phyloP scores from a whole-genome alignment of 331 rosid species.

The Prunus yedoensis region DNA sequence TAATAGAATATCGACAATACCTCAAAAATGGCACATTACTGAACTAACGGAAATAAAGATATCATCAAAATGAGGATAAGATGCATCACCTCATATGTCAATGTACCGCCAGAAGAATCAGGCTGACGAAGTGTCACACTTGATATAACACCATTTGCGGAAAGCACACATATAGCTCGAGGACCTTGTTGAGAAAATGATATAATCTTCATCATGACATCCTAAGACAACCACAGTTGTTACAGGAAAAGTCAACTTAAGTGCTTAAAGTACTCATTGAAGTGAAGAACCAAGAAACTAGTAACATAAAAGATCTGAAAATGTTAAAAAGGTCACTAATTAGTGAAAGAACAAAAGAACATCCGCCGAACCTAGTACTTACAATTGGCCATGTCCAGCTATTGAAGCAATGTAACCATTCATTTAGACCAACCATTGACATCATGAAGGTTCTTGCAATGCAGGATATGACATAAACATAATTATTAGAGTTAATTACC shows the following conservation, averaged over 20 bases:
- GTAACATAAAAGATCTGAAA: slow-evolving; percentile 1
- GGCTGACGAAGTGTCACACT: slow-evolving; percentile 98
- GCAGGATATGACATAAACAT: not conserved
- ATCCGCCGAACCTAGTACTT: not conserved
- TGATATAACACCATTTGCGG: slow-evolving; percentile 95
- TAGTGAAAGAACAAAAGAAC: not conserved
- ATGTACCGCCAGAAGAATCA: slow-evolving; percentile 94
- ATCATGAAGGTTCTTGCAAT: not conserved
- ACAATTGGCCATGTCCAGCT: slow-evolving; percentile 10
- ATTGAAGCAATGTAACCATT: not conserved
- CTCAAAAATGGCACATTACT: not conserved
- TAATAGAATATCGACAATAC: not conserved
- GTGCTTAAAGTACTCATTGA: slow-evolving; percentile 3
- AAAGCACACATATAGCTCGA: slow-evolving; percentile 85
- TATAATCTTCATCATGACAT: slow-evolving; percentile 94
- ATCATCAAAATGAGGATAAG: not conserved
- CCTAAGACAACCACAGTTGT: slow-evolving; percentile 50
- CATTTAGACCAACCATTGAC: slow-evolving; percentile 8
- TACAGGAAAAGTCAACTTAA: slow-evolving; percentile 9
- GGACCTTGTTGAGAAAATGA: slow-evolving; percentile 99
- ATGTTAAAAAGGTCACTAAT: not conserved
- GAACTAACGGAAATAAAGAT: not conserved
- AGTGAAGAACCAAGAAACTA: not conserved
- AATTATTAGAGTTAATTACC: slow-evolving; percentile 47
- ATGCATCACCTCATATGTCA: slow-evolving; percentile 85